These are phyloP conservation scores for Cryptococcus neoformans DNA, from an alignment of 1,284 basidiomycete species.

Conservation along the genomic window DNA sequence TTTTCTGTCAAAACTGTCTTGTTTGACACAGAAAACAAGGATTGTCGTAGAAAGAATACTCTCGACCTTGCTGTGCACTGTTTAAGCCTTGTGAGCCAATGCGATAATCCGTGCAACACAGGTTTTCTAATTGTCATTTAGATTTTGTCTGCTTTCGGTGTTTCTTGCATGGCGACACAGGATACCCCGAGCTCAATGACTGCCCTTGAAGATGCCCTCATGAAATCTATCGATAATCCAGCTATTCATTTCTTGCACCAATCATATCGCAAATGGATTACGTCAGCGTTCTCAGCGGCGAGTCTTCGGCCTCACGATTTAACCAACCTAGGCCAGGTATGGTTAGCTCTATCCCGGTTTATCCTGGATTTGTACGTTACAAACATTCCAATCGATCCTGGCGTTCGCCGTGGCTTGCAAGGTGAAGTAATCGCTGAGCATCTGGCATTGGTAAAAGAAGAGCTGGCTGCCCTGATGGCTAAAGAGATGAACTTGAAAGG, in stretches of 20 bases:
- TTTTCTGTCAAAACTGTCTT: conserved; percentile 25
- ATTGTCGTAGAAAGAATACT: conserved; percentile 10
- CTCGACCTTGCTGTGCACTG: conserved; percentile 12
- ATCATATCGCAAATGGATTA: conserved; percentile 2
- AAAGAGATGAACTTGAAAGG: conserved; percentile 66
- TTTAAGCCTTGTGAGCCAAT: conserved; percentile 15
- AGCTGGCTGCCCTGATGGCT: conserved; percentile 59
- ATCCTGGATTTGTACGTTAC: conserved; percentile 67
- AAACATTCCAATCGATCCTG: conserved; percentile 82
- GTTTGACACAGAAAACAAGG: conserved; percentile 15
- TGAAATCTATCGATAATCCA: background rate
- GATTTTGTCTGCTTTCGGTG: conserved; percentile 24
- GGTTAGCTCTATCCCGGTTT: conserved; percentile 60
- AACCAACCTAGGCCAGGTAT: conserved; percentile 49
- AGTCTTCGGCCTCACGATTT: conserved; percentile 4
- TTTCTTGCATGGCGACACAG: background rate
- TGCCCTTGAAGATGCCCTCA: background rate
- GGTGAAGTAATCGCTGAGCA: conserved; percentile 57
- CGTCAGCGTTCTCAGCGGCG: conserved; percentile 6
- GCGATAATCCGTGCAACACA: background rate
- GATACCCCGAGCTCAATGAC: background rate
- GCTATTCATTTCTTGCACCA: background rate
- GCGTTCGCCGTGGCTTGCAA: conserved; percentile 62
- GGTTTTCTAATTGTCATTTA: background rate
- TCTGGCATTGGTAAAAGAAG: conserved; percentile 53